phyloP scores from a whole-genome alignment of 148 eudicot species.

The Vaccinium corymbosum region DNA sequence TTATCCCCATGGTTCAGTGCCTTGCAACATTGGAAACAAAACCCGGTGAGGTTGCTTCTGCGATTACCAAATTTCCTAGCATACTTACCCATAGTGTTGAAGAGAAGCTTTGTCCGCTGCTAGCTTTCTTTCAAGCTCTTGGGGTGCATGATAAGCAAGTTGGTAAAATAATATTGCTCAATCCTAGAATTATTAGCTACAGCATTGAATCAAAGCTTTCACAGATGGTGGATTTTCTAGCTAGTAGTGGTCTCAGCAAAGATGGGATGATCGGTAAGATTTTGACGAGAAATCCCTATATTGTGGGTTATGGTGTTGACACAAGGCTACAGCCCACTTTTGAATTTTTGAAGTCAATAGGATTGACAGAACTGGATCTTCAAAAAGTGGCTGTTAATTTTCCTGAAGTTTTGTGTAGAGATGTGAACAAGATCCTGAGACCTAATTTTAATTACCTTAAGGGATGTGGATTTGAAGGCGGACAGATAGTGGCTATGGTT shows the following conservation, averaged over 20 bases:
- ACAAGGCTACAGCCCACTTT: conserved; percentile 79
- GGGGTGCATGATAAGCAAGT: conserved; percentile 76
- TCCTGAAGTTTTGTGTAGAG: conserved; percentile 88
- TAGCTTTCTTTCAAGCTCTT: conserved; percentile 87
- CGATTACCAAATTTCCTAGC: conserved; percentile 82
- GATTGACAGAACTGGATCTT: conserved; percentile 62
- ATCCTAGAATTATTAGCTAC: conserved; percentile 91
- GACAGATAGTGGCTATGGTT: conserved; percentile 65
- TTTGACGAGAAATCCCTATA: conserved; percentile 69
- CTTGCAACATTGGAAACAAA: conserved; percentile 77
- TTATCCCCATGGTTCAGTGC: conserved; percentile 85
- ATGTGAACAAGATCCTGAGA: conserved; percentile 72
- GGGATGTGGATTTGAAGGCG: conserved; percentile 56
- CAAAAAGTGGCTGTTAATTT: conserved; percentile 61
- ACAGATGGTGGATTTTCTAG: conserved; percentile 70
- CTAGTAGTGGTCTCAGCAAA: conserved; percentile 55
- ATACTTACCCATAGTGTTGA: conserved; percentile 77
- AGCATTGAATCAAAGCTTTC: conserved; percentile 86
- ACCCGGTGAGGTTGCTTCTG: conserved; percentile 64
- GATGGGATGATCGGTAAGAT: conserved; percentile 81
- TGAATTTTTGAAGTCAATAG: conserved; percentile 68
- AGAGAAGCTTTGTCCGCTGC: conserved; percentile 87
- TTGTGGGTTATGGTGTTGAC: conserved; percentile 89
- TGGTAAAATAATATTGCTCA: conserved; percentile 76
- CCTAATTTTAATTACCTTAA: conserved; percentile 57